Conservation (phyloP, 1,139 yeast species). For the Barnettozyma hawaiiensis region DNA sequence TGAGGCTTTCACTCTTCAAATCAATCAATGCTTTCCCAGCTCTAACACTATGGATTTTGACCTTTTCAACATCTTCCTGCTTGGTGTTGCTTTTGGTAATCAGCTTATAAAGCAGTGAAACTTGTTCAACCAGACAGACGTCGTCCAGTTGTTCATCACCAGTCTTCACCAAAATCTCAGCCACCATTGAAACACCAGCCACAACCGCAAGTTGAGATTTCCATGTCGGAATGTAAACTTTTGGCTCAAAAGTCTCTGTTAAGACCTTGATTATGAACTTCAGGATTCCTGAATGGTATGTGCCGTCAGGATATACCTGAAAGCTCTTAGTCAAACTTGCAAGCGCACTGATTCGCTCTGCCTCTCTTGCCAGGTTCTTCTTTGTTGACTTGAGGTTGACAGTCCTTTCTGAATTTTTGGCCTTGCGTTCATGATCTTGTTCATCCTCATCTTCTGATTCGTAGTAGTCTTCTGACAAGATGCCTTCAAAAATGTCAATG, state of each 20-base stretch:
- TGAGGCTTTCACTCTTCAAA: conserved; percentile 13
- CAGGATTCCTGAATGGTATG: conserved; percentile 16
- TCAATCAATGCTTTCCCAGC: conserved; percentile 30
- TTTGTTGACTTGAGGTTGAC: conserved; percentile 32
- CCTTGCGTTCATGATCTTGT: conserved; percentile 8
- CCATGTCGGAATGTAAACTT: conserved; percentile 48
- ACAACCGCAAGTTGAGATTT: conserved; percentile 44
- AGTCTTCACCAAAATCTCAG: conserved; percentile 18
- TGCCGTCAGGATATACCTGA: conserved; percentile 17
- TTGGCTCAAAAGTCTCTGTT: conserved; percentile 30
- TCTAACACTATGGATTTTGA: conserved; percentile 46
- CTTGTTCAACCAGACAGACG: not conserved
- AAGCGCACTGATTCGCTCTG: conserved; percentile 31
- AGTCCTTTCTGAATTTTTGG: conserved; percentile 20
- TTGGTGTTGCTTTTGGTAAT: conserved; percentile 32
- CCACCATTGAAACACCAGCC: conserved; percentile 32
- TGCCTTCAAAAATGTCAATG: conserved; percentile 29
- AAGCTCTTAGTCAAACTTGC: conserved; percentile 26
- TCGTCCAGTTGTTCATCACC: conserved; percentile 9
- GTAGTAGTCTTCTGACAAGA: conserved; percentile 28
- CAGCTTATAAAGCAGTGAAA: conserved; percentile 29
- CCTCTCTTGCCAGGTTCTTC: conserved; percentile 35
- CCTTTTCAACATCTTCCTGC: conserved; percentile 54
- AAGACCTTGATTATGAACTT: conserved; percentile 22
- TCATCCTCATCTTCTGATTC: conserved; percentile 27